Evolutionary conservation across 2,329 filamentous ascomycete genomes (phyloP), one percentile per base, ranked within the genome.

Genomic region (Aureobasidium melanogenum): DNA sequence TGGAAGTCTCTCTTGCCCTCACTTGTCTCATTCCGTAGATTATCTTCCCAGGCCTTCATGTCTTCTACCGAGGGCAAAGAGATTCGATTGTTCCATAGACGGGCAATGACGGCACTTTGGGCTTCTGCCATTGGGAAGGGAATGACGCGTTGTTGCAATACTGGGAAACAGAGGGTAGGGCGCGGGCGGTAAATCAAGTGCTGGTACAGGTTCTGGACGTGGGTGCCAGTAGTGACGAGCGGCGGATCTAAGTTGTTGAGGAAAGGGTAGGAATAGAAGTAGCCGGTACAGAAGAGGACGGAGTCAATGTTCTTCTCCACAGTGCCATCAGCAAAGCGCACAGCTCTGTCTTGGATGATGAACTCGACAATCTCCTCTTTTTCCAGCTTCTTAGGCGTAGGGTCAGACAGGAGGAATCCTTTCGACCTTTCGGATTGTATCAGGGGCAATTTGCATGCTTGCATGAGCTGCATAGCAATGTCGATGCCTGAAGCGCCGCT

Each of bases 261-360:
- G 69, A 96, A 97, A 0, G 91, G 91, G 62, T 88, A 88, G 5
- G 87, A 86, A 74, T 89, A 96, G 61, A 96, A 83, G 69, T 95
- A 97, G 0, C 93, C 93, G 0, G 93, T 97, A 71, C 89, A 92
- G 73, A 93, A 97, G 30, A 97, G 71, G 6, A 97, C 76, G 1
- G 84, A 82, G 68, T 97, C 92, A 61, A 97, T 74, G 36, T 85
- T 77, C 3, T 75, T 75, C 69, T 91, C 88, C 10, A 87, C 69
- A 0, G 78, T 78, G 2, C 87, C 88, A 67, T 90, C 80, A 43
- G 80, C 78, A 64, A 95, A 89, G 34, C 81, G 77, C 1, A 94
- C 80, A 3, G 82, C 85, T 64, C 84, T 80, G 56, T 81, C 75
- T 3, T 80, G 73, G 0, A 88, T 69, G 74, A 81, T 67, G 65